Percentiles rank a stretch among this genome's conserved stretches.
phyloP scores from a whole-genome alignment of 163 green algal species.

The Chlamydomonas reinhardtii region DNA sequence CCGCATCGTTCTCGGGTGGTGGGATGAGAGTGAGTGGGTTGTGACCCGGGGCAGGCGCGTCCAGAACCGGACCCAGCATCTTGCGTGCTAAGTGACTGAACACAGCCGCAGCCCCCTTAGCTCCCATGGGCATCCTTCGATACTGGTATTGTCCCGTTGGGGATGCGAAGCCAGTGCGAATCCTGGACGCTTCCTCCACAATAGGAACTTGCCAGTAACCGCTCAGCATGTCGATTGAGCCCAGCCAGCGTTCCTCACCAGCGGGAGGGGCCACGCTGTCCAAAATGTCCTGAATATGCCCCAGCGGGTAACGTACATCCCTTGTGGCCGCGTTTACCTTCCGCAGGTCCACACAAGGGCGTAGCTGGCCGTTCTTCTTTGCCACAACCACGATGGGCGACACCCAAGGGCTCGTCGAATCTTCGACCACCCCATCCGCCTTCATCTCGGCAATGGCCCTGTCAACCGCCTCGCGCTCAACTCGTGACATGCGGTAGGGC shows the following conservation, averaged over 20 bases:
- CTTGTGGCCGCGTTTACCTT: background rate
- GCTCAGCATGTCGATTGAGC: background rate
- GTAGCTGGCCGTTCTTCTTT: background rate
- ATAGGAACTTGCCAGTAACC: constrained; percentile 6
- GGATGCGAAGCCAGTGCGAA: too few relatives aligned
- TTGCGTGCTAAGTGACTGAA: too few relatives aligned
- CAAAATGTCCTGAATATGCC: background rate
- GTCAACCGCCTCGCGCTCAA: background rate
- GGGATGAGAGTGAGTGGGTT: too few relatives aligned
- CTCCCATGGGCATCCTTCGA: too few relatives aligned
- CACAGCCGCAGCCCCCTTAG: too few relatives aligned
- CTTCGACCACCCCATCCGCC: background rate
- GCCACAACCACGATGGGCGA: background rate
- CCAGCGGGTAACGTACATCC: background rate
- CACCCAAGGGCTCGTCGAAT: background rate
- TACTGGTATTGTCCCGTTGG: too few relatives aligned
- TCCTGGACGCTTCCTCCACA: too few relatives aligned
- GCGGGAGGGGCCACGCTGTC: background rate
- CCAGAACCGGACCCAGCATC: too few relatives aligned
- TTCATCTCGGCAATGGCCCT: background rate
- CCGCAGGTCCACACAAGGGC: background rate
- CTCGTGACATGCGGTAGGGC: background rate
- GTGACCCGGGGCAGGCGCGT: too few relatives aligned
- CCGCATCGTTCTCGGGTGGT: too few relatives aligned
- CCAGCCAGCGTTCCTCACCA: background rate